Conservation (phyloP, 768 basidiomycete genomes). For the Hemileccinum rubropunctum region DNA sequence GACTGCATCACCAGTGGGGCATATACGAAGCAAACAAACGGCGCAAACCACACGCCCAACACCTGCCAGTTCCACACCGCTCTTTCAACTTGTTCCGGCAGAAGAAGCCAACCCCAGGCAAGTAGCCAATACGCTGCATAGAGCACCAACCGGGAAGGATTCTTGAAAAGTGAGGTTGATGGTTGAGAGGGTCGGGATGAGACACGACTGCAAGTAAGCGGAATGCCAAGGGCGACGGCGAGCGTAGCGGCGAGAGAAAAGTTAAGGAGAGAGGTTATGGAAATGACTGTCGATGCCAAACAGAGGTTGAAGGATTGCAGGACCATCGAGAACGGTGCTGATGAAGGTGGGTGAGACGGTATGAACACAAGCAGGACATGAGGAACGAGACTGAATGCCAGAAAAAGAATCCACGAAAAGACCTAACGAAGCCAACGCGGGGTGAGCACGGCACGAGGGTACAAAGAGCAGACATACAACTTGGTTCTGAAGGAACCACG, state of each 20-base stretch:
- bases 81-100: slow-evolving; percentile 42
- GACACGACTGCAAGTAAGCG: slow-evolving; percentile 50
- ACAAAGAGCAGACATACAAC: slow-evolving; percentile 34
- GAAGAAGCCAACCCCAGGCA: slow-evolving; percentile 57
- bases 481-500: slow-evolving; percentile 42
- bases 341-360: slow-evolving; percentile 22
- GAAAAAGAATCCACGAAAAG: slow-evolving; percentile 32
- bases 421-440: slow-evolving; percentile 20
- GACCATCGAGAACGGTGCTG: slow-evolving; percentile 43
- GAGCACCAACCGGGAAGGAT: slow-evolving; percentile 3
- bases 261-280: slow-evolving; percentile 83
- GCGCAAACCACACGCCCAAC: slow-evolving; percentile 78
- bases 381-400: slow-evolving; percentile 32
- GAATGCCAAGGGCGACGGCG: slow-evolving; percentile 60
- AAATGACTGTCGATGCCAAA: slow-evolving; percentile 82
- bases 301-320: slow-evolving; percentile 79
- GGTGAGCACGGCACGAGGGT: neutral
- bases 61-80: slow-evolving; percentile 78
- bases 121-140: slow-evolving; percentile 44
- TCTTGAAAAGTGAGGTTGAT: slow-evolving; percentile 27
- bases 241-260: slow-evolving; percentile 83
- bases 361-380: slow-evolving; percentile 30
- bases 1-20: slow-evolving; percentile 72
- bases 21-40: slow-evolving; percentile 79
- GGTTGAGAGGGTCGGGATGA: slow-evolving; percentile 20